Evolutionary conservation across 345 rosid species (phyloP), one percentile per base, ranked within the genome.

Genomic region (Populus pruinosa): DNA sequence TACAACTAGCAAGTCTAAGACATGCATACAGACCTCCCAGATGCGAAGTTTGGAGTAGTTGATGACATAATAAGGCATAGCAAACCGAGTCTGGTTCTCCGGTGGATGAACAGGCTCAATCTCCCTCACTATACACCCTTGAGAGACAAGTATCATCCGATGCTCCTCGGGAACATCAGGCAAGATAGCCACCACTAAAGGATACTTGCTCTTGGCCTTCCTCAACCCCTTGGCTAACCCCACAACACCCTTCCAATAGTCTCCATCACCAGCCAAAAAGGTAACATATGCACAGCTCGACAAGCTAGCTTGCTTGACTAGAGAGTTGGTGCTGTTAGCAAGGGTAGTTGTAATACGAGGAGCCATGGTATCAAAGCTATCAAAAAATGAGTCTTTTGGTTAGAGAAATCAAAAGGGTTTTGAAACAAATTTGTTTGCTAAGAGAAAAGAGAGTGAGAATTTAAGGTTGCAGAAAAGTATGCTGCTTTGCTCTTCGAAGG

Each of bases 151-250:
- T 65, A 87, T 87, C 79, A 81, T 73, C 35, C 90, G 87, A 82
- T 93, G 98, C 38, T 90, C 94, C 79, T 85, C 88, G 0, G 98
- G 97, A 2, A 93, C 97, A 43, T 93, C 94, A n/a, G 97, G 93
- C 67, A 93, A 77, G 43, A 91, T 36, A n/a, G 94, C 94, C 67
- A 93, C 98, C 75, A 91, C 89, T 0, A 93, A 90, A 59, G 94
- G 94, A 77, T 92, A 88, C 16, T 79, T 82, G 71, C 91, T 90
- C 70, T 82, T 82, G 0, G 76, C 92, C 77, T 89, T 91, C 67
- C 92, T 87, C 78, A 93, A 77, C 23, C 98, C 98, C 83, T 93
- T 93, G 73, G 88, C 97, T 73, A 93, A 65, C 25, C 98, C 97
- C 21, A 89, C 93, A 16, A 90, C 92, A 59, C 97, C 98, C 39